These are phyloP conservation scores for Cyberlindnera samutprakarnensis DNA, from an alignment of 805 yeast genomes.

Conservation along the genomic window DNA sequence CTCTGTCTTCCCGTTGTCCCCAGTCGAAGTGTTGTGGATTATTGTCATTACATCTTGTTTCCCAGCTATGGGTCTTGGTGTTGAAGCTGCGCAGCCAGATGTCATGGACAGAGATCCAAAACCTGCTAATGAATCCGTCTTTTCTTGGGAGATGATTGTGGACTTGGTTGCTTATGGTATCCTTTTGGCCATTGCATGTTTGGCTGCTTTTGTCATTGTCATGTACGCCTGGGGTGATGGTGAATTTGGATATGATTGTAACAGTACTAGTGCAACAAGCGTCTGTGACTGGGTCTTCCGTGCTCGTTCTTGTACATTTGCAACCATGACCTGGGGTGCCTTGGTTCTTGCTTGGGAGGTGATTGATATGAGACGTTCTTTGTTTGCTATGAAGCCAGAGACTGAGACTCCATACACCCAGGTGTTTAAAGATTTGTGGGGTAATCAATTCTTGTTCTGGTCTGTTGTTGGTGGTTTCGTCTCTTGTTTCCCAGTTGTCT, in stretches of 20 bases:
- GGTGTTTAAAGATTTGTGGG: slow-evolving; percentile 59
- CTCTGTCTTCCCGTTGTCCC: slow-evolving; percentile 78
- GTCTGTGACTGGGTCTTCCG: slow-evolving; percentile 58
- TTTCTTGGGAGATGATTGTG: slow-evolving; percentile 56
- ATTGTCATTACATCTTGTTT: slow-evolving; percentile 72
- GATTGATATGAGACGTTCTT: slow-evolving; percentile 59
- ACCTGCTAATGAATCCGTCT: slow-evolving; percentile 44
- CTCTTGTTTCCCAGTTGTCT: slow-evolving; percentile 73
- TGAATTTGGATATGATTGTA: slow-evolving; percentile 58
- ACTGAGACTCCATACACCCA: slow-evolving; percentile 48
- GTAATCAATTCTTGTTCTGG: slow-evolving; percentile 74
- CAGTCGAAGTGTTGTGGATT: slow-evolving; percentile 76
- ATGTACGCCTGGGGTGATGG: slow-evolving; percentile 66
- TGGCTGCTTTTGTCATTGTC: slow-evolving; percentile 55
- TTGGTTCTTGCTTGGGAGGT: slow-evolving; percentile 81
- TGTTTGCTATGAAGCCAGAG: slow-evolving; percentile 65
- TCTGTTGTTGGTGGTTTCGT: slow-evolving; percentile 64
- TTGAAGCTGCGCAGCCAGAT: slow-evolving; percentile 57
- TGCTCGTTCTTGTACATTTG: slow-evolving; percentile 73
- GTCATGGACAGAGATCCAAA: slow-evolving; percentile 60
- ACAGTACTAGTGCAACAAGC: slow-evolving; percentile 32
- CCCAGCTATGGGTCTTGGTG: slow-evolving; percentile 80
- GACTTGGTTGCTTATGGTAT: slow-evolving; percentile 71
- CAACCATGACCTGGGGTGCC: slow-evolving; percentile 83
- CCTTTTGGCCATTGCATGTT: slow-evolving; percentile 66